These are phyloP conservation scores for Talaromyces sp. DNA, from an alignment of 2,329 filamentous ascomycete species.

Conservation along the genomic window DNA sequence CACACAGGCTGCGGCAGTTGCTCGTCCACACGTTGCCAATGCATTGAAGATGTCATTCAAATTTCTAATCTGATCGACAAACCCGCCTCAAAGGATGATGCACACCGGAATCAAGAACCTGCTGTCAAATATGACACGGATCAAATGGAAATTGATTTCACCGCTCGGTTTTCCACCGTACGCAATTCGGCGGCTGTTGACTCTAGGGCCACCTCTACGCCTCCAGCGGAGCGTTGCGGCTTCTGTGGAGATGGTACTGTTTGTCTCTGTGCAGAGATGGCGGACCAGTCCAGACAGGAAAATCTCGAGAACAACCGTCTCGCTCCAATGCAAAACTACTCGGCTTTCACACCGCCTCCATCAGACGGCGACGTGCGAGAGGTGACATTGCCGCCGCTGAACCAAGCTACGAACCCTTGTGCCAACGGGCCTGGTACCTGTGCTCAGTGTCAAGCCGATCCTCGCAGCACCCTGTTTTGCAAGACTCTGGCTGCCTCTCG, in stretches of 20 bases:
- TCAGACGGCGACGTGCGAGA: slow-evolving; percentile 56
- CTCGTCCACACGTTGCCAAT: slow-evolving; percentile 58
- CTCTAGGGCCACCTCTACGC: slow-evolving; percentile 17
- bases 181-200: not conserved
- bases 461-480: slow-evolving; percentile 77
- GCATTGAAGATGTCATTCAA: slow-evolving; percentile 52
- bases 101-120: slow-evolving; percentile 51
- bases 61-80: slow-evolving; percentile 30
- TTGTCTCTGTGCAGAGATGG: slow-evolving; percentile 71
- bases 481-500: slow-evolving; percentile 67
- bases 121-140: slow-evolving; percentile 43
- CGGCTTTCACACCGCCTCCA: slow-evolving; percentile 48
- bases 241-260: slow-evolving; percentile 80
- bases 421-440: slow-evolving; percentile 72
- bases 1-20: slow-evolving; percentile 61
- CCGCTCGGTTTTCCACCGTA: slow-evolving; percentile 53
- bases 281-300: slow-evolving; percentile 42
- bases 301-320: slow-evolving; percentile 33
- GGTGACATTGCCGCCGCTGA: slow-evolving; percentile 37
- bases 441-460: slow-evolving; percentile 70
- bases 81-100: not conserved
- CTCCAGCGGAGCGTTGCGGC: slow-evolving; percentile 61
- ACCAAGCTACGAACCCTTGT: slow-evolving; percentile 40
- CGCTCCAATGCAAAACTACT: slow-evolving; percentile 42
- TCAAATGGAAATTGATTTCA: slow-evolving; percentile 69